These are phyloP conservation scores for Elymus sibiricus DNA, from an alignment of 176 grass and related monocot species.

Conservation along the genomic window DNA sequence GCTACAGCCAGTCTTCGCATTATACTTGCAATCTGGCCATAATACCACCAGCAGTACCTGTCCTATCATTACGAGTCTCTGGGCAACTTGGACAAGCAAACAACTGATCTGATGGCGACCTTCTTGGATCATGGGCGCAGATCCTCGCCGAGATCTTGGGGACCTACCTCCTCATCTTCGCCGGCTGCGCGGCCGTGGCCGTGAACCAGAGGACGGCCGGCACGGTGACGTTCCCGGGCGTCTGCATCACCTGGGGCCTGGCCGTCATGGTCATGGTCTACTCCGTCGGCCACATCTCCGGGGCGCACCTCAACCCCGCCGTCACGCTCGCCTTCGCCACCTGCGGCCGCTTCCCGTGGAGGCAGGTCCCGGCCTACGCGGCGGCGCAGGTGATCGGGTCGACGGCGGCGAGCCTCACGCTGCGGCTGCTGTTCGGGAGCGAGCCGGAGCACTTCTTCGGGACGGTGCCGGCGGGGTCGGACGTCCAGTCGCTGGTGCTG, in stretches of 20 bases:
- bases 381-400: constrained; percentile 56
- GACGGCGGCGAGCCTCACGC: constrained; percentile 56
- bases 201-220: constrained; percentile 60
- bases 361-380: constrained; percentile 79
- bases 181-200: constrained; percentile 71
- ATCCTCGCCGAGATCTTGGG: constrained; percentile 69
- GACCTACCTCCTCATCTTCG: constrained; percentile 92
- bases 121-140: constrained; percentile 29
- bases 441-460: constrained; percentile 58
- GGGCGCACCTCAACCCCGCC: constrained; percentile 91
- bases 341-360: constrained; percentile 78
- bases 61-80: neutral
- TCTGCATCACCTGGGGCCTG: constrained; percentile 86
- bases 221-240: constrained; percentile 78
- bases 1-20: no score
- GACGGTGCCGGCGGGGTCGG: constrained; percentile 54
- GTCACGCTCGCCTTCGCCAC: constrained; percentile 86
- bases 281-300: constrained; percentile 93
- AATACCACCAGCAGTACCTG: neutral
- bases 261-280: constrained; percentile 93
- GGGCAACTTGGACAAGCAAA: neutral
- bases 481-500: constrained; percentile 67
- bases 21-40: no score
- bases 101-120: constrained; percentile 10
- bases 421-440: constrained; percentile 55